Conservation (phyloP, 305 asterid genomes). For the Lippia alba region DNA sequence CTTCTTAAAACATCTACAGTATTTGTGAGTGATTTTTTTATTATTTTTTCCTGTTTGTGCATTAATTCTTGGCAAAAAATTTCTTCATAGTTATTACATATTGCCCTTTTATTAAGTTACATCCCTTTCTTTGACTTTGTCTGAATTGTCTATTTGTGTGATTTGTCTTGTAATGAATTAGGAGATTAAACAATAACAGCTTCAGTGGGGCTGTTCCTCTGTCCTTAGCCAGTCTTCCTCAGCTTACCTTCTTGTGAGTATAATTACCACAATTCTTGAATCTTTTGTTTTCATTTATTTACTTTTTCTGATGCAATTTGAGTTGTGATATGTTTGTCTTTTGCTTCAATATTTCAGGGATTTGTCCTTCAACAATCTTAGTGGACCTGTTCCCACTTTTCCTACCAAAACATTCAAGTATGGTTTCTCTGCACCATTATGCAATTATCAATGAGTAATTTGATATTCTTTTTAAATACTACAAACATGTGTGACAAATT, state of each 20-base stretch:
- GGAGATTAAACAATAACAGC: conserved; percentile 96
- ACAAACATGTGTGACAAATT: conserved; percentile 27
- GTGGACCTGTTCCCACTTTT: conserved; percentile 84
- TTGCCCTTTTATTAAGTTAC: conserved; percentile 29
- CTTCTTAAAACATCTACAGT: conserved; percentile 64
- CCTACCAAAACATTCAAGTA: conserved; percentile 89
- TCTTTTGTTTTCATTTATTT: conserved; percentile 20
- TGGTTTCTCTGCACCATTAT: conserved; percentile 40
- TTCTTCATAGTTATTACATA: conserved; percentile 24
- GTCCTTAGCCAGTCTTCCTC: conserved; percentile 81
- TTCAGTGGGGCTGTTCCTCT: conserved; percentile 84
- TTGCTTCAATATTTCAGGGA: conserved; percentile 64
- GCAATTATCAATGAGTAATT: neutral
- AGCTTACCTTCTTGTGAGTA: conserved; percentile 97
- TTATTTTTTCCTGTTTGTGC: too few species aligned
- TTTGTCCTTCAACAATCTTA: conserved; percentile 91
- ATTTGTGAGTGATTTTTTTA: conserved; percentile 62
- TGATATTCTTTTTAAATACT: conserved; percentile 2
- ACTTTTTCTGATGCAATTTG: conserved; percentile 20
- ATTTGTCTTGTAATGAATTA: conserved; percentile 64
- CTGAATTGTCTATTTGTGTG: conserved; percentile 47
- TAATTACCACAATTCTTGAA: conserved; percentile 32
- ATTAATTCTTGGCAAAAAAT: conserved; percentile 17
- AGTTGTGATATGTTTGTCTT: conserved; percentile 28
- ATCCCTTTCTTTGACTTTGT: conserved; percentile 44